Percentiles rank a stretch among this genome's conserved stretches.
phyloP scores from a whole-genome alignment of 805 yeast species.

The Sugiyamaella floridensis region DNA sequence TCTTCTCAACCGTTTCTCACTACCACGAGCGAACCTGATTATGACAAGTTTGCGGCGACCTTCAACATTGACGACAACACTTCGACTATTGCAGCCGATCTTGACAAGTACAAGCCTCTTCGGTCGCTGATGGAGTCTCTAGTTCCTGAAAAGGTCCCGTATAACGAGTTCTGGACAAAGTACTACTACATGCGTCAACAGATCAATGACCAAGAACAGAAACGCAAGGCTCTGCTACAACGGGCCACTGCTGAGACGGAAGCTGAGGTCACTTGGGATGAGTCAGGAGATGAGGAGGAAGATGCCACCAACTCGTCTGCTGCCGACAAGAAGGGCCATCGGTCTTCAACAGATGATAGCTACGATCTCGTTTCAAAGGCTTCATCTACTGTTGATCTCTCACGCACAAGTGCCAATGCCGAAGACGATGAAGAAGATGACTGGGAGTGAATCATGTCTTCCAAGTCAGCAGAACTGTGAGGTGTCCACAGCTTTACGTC shows the following conservation, averaged over 20 bases:
- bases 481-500: too few relatives aligned
- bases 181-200: constrained; percentile 51
- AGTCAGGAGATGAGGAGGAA: constrained; percentile 37
- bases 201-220: constrained; percentile 54
- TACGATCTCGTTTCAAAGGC: constrained; percentile 36
- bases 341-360: constrained; percentile 37
- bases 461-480: too few relatives aligned
- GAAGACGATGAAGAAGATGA: constrained; percentile 48
- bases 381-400: constrained; percentile 33
- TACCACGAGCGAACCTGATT: constrained; percentile 29
- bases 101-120: constrained; percentile 46
- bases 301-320: constrained; percentile 14
- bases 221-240: constrained; percentile 56
- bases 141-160: constrained; percentile 59
- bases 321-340: constrained; percentile 8
- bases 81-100: constrained; percentile 42
- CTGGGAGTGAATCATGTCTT: constrained; percentile 45
- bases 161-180: constrained; percentile 65
- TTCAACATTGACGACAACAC: constrained; percentile 46
- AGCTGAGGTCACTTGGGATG: constrained; percentile 30
- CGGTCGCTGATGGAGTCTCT: constrained; percentile 48
- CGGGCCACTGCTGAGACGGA: constrained; percentile 32
- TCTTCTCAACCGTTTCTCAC: constrained; percentile 41
- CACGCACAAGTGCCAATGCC: constrained; percentile 17
- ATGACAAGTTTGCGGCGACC: constrained; percentile 29